These are phyloP conservation scores for Microstegium vimineum DNA, from an alignment of 176 grass and related monocot genomes.

Conservation along the genomic window DNA sequence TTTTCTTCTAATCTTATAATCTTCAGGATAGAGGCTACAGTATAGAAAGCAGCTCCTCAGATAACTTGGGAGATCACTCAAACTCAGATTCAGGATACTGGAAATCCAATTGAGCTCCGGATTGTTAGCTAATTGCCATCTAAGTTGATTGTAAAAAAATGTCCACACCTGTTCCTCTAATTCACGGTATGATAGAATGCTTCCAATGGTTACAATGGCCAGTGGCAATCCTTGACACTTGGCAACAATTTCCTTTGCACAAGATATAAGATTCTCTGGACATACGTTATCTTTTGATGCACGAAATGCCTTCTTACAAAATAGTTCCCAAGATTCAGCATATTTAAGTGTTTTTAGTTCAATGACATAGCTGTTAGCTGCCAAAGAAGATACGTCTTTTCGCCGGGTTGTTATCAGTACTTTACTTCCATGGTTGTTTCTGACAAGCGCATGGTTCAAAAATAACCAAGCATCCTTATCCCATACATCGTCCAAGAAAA, in stretches of 20 bases:
- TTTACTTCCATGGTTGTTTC: too few relatives aligned
- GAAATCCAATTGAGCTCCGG: constrained; percentile 26
- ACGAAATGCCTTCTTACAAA: constrained; percentile 28
- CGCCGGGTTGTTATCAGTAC: too few relatives aligned
- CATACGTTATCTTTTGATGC: neutral
- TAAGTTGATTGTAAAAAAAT: constrained; percentile 30
- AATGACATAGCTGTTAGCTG: too few relatives aligned
- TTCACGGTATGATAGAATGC: constrained; percentile 17
- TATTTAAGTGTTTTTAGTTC: too few relatives aligned
- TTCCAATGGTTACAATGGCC: constrained; percentile 39
- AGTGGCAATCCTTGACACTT: constrained; percentile 46
- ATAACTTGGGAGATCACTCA: constrained; percentile 37
- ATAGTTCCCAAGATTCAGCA: constrained; percentile 21
- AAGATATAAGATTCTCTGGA: neutral
- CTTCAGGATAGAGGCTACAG: constrained; percentile 44
- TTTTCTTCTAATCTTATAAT: neutral
- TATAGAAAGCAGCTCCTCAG: constrained; percentile 43
- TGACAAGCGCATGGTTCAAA: too few relatives aligned
- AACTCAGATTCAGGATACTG: constrained; percentile 29
- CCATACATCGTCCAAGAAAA: too few relatives aligned
- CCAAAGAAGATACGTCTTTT: too few relatives aligned
- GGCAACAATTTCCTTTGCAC: constrained; percentile 25
- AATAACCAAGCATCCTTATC: too few relatives aligned
- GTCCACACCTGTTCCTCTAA: constrained; percentile 27
- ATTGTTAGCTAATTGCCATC: constrained; percentile 40